These are phyloP conservation scores for Cryptosporidium sp. DNA, from an alignment of 169 alveolate genomes.

Conservation along the genomic window DNA sequence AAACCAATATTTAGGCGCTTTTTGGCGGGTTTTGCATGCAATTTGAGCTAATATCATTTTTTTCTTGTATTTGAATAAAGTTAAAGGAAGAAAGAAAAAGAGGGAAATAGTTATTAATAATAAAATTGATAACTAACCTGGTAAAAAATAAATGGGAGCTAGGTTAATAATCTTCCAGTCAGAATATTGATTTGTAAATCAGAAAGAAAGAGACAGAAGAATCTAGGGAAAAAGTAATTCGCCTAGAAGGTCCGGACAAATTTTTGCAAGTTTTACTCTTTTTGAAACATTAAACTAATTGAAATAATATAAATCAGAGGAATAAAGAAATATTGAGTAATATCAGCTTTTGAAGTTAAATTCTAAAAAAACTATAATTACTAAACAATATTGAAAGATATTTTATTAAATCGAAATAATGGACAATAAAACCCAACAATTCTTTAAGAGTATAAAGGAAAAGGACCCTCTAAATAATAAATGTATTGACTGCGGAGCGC, in stretches of 20 bases:
- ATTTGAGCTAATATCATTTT: not conserved
- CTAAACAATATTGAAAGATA: not conserved
- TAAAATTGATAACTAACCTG: not conserved
- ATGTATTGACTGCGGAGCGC: slow-evolving; percentile 88
- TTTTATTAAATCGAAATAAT: not conserved
- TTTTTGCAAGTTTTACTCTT: not conserved
- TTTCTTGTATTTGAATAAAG: not conserved
- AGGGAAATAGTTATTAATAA: slow-evolving; percentile 4
- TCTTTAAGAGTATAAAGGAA: slow-evolving; percentile 57
- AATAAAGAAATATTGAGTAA: not conserved
- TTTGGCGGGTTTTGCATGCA: slow-evolving; percentile 12
- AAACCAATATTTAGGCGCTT: not conserved
- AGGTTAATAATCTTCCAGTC: not conserved
- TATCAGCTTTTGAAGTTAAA: too few relatives aligned
- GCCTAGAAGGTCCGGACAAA: not conserved
- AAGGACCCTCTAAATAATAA: slow-evolving; percentile 66
- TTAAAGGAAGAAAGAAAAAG: not conserved
- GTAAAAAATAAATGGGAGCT: not conserved
- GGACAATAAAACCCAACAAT: slow-evolving; percentile 65
- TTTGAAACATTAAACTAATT: not conserved
- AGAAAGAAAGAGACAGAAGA: not conserved
- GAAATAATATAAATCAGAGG: not conserved
- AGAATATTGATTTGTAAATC: not conserved
- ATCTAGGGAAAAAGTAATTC: not conserved
- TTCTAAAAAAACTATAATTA: too few relatives aligned